Conservation (phyloP, 2,329 filamentous ascomycete genomes). For the Akanthomyces uredinophilus region DNA sequence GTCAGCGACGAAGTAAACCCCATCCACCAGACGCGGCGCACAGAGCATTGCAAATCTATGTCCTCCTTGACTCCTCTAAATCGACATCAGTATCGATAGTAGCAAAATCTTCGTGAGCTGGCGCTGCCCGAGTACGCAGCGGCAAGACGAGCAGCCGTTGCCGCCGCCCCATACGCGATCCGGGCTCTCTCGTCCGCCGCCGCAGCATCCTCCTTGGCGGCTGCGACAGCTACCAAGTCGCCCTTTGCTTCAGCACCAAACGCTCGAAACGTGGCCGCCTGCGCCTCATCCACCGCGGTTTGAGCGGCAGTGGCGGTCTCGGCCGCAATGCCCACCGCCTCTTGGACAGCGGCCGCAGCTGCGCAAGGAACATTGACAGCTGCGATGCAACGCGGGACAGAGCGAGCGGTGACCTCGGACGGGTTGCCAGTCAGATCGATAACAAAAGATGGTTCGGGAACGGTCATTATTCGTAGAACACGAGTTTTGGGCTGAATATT, state of each 20-base stretch:
- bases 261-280: neutral
- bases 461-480: too few species aligned
- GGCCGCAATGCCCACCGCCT: neutral
- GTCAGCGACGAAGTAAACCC: too few species aligned
- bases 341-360: neutral
- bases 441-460: too few species aligned
- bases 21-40: too few species aligned
- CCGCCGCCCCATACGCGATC: neutral
- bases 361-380: neutral
- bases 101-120: too few species aligned
- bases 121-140: neutral
- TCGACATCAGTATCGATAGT: neutral
- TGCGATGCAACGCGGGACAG: neutral
- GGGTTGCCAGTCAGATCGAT: neutral
- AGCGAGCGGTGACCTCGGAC: neutral
- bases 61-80: neutral
- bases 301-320: neutral
- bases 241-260: neutral
- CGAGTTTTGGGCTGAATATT: too few species aligned
- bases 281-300: neutral
- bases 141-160: neutral
- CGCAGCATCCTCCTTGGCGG: neutral
- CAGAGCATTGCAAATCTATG: neutral
- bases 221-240: neutral
- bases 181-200: neutral